Evolutionary conservation across 2,329 filamentous ascomycete genomes (phyloP).

Genomic region (Magnaporthales sp.): DNA sequence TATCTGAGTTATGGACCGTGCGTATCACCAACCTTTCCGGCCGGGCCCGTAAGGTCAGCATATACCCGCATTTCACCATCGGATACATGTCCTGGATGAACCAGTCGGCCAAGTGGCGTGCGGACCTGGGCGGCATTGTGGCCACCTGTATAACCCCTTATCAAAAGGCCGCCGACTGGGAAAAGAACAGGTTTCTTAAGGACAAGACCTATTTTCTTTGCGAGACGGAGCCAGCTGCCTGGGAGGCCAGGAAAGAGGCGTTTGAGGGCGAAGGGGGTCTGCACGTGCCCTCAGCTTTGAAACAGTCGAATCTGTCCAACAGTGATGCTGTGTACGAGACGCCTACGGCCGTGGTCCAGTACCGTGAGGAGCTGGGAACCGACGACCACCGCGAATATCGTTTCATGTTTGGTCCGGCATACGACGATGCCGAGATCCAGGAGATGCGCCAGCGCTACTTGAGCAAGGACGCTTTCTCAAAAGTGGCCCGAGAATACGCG

Average conservation of each 20-base stretch:
- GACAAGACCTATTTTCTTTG: constrained; percentile 50
- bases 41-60: constrained; percentile 35
- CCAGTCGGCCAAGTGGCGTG: constrained; percentile 43
- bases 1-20: constrained; percentile 47
- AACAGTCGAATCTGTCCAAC: constrained; percentile 25
- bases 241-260: constrained; percentile 41
- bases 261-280: constrained; percentile 50
- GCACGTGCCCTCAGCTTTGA: constrained; percentile 36
- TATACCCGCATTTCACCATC: constrained; percentile 49
- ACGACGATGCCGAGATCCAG: constrained; percentile 40
- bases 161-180: constrained; percentile 47
- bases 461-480: constrained; percentile 35
- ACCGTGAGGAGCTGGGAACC: constrained; percentile 30
- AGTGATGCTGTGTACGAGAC: constrained; percentile 48
- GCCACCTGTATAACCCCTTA: constrained; percentile 46
- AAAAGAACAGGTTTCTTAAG: constrained; percentile 44
- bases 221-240: constrained; percentile 39
- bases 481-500: constrained; percentile 36
- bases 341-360: constrained; percentile 44
- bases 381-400: constrained; percentile 36
- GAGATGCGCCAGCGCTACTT: constrained; percentile 38
- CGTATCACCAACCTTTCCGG: constrained; percentile 39
- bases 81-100: constrained; percentile 59
- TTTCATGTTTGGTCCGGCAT: constrained; percentile 46
- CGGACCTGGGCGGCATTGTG: constrained; percentile 39